phyloP scores from a whole-genome alignment of 345 rosid species.

The Atalantia buxifolia region DNA sequence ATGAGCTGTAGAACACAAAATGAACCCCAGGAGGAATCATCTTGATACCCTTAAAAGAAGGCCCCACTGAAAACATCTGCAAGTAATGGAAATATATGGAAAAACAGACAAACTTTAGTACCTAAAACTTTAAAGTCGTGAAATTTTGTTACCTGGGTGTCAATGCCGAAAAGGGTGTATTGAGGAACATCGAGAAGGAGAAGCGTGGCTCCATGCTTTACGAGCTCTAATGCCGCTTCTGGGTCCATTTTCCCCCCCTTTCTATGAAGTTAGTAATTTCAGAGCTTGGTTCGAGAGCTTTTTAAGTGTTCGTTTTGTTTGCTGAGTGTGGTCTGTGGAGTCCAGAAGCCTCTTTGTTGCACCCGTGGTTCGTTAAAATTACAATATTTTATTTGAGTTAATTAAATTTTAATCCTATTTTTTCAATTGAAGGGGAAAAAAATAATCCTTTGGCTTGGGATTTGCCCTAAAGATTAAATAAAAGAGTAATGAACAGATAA shows the following conservation, averaged over 20 bases:
- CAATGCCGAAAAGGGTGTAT: conserved; percentile 72
- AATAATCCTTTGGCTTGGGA: too few relatives aligned
- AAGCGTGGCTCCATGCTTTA: conserved; percentile 68
- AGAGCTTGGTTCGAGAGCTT: not conserved
- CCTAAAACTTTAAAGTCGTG: not conserved
- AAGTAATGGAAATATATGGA: not conserved
- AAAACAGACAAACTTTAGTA: not conserved
- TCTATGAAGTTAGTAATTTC: not conserved
- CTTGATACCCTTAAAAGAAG: conserved; percentile 81
- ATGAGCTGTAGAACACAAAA: conserved; percentile 75
- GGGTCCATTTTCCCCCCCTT: conserved; percentile 43
- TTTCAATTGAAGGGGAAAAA: too few relatives aligned
- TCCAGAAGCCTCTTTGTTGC: not conserved
- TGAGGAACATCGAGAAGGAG: conserved; percentile 91
- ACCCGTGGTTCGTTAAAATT: too few relatives aligned
- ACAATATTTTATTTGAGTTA: too few relatives aligned
- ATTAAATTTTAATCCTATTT: too few relatives aligned
- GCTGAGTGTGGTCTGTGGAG: not conserved
- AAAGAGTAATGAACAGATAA: too few relatives aligned
- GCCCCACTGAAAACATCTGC: conserved; percentile 73
- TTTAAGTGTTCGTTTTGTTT: not conserved
- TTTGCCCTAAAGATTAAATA: too few relatives aligned
- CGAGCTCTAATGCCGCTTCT: conserved; percentile 72
- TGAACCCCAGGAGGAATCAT: conserved; percentile 97
- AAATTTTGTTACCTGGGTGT: conserved; percentile 54